Percentiles rank a stretch among this genome's conserved stretches.
Conservation (phyloP, 352 stramenopile genomes). For the Pythium vanterpoolii region DNA sequence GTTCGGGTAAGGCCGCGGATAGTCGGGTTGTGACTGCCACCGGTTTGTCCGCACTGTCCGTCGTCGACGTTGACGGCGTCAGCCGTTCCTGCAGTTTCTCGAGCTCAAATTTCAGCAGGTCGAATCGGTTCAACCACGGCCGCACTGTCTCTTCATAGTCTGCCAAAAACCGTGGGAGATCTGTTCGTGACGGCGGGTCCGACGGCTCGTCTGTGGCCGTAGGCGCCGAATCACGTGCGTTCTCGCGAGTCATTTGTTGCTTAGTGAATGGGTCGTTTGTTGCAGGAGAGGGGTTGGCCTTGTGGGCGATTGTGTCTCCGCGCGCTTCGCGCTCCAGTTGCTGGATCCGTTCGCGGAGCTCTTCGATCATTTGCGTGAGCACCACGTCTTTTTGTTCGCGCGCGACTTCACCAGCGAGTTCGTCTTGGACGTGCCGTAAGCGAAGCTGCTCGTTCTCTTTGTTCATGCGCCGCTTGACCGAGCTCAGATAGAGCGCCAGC, state of each 20-base stretch:
- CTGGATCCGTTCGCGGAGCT: slow-evolving; percentile 54
- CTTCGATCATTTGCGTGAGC: slow-evolving; percentile 49
- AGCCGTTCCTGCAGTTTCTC: slow-evolving; percentile 1
- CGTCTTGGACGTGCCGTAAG: slow-evolving; percentile 21
- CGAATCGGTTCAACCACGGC: slow-evolving; percentile 13
- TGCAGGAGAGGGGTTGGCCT: slow-evolving; percentile 7
- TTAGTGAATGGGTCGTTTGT: not conserved
- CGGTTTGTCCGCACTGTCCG: not conserved
- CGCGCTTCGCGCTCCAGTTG: slow-evolving; percentile 45
- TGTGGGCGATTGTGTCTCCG: slow-evolving; percentile 1
- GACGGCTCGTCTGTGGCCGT: not conserved
- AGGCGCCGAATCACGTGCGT: not conserved
- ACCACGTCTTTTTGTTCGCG: slow-evolving; percentile 49
- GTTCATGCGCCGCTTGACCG: slow-evolving; percentile 68
- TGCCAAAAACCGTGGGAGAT: slow-evolving; percentile 8
- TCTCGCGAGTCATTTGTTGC: not conserved
- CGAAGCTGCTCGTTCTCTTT: slow-evolving; percentile 55
- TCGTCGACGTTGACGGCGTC: not conserved
- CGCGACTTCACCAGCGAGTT: slow-evolving; percentile 38
- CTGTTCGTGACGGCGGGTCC: not conserved
- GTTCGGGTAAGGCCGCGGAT: not conserved
- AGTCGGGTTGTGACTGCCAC: not conserved
- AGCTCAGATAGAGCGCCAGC: slow-evolving; percentile 65
- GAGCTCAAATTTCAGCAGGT: not conserved
- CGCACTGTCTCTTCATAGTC: slow-evolving; percentile 15